A percentile compares a stretch with the other conserved stretches of the same genome.
phyloP scores from a whole-genome alignment of 1,284 basidiomycete genomes.

The Trichosporon sp. region DNA sequence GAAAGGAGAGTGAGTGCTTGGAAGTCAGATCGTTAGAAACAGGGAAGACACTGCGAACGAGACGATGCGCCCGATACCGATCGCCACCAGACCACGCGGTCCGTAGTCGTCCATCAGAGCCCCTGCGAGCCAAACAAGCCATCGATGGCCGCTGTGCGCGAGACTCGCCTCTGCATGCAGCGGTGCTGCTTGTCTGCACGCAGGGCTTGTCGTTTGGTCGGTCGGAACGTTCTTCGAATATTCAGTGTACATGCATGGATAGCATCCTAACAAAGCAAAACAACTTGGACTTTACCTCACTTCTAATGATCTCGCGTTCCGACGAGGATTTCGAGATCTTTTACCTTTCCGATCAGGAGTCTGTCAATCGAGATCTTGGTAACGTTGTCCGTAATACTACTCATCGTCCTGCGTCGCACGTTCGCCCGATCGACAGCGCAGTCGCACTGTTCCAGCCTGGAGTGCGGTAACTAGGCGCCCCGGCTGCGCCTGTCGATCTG shows the following conservation, averaged over 20 bases:
- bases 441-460: neutral
- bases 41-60: neutral
- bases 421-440: neutral
- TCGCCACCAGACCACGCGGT: neutral
- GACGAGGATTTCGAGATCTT: neutral
- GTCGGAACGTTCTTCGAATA: neutral
- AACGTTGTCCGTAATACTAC: neutral
- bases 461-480: neutral
- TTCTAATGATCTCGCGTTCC: slow-evolving; percentile 16
- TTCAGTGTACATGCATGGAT: slow-evolving; percentile 19
- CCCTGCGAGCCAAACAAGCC: neutral
- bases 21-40: neutral
- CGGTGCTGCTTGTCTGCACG: neutral
- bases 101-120: neutral
- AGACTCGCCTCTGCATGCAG: too few relatives aligned
- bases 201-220: neutral
- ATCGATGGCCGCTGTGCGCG: too few relatives aligned
- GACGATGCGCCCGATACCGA: neutral
- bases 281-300: slow-evolving; percentile 20
- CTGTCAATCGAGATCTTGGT: slow-evolving; percentile 1
- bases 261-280: slow-evolving; percentile 20
- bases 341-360: neutral
- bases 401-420: neutral
- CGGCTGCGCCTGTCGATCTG: slow-evolving; percentile 6
- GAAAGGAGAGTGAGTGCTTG: neutral